Percentiles rank a stretch among this genome's conserved stretches.
phyloP scores from a whole-genome alignment of 129 eudicot genomes.

The Apium graveolens region DNA sequence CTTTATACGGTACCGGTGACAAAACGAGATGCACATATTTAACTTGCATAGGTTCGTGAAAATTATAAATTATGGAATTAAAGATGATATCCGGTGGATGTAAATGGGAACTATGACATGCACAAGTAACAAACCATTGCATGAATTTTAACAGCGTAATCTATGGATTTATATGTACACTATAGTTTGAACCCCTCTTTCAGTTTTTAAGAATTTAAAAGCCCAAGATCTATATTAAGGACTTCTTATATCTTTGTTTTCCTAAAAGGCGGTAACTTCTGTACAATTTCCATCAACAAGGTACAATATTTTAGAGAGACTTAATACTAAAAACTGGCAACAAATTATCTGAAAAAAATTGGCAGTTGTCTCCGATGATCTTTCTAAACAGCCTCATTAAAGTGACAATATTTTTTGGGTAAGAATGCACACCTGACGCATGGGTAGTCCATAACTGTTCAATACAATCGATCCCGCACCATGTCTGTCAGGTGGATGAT shows the following conservation, averaged over 20 bases:
- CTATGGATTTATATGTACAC: not conserved
- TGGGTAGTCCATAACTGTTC: conserved; percentile 61
- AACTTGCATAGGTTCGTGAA: not conserved
- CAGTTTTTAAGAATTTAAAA: not conserved
- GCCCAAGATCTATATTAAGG: not conserved
- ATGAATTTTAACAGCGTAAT: not conserved
- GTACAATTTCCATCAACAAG: not conserved
- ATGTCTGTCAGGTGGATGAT: conserved; percentile 76
- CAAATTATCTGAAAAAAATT: not conserved
- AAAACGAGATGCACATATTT: not conserved
- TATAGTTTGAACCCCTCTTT: not conserved
- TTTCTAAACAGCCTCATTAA: not conserved
- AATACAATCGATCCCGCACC: conserved; percentile 44
- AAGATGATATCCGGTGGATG: not conserved
- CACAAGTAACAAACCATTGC: not conserved
- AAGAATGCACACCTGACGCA: conserved; percentile 59
- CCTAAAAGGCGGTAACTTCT: not conserved
- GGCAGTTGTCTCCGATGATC: not conserved
- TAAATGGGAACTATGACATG: not conserved
- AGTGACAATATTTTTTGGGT: not conserved
- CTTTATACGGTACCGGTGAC: not conserved
- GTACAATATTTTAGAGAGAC: not conserved
- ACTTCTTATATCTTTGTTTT: not conserved
- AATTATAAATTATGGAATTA: not conserved
- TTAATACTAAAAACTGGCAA: not conserved